Percentiles rank a stretch among this genome's conserved stretches.
Evolutionary conservation across 2,329 filamentous ascomycete genomes (phyloP).

Genomic region (Alternaria arborescens): DNA sequence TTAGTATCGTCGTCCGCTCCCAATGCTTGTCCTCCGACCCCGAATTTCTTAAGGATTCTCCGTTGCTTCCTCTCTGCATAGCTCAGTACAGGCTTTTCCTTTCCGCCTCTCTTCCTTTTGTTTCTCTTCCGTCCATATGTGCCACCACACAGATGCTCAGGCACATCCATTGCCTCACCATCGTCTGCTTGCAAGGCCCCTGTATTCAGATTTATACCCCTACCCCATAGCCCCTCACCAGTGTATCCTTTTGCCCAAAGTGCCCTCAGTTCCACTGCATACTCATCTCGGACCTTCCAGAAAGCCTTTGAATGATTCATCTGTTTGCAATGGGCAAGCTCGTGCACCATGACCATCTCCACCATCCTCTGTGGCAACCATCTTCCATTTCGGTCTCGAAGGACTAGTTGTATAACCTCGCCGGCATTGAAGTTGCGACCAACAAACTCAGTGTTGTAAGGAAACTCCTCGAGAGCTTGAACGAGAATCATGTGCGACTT

Average conservation of each 20-base stretch:
- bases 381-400: constrained; percentile 69
- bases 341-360: constrained; percentile 96
- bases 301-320: constrained; percentile 89
- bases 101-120: constrained; percentile 56
- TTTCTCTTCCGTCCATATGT: constrained; percentile 70
- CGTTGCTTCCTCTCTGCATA: constrained; percentile 78
- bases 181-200: constrained; percentile 36
- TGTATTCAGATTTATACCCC: constrained; percentile 69
- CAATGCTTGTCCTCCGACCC: constrained; percentile 71
- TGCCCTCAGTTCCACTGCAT: constrained; percentile 73
- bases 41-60: constrained; percentile 79
- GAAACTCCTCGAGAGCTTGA: constrained; percentile 77
- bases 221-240: constrained; percentile 85
- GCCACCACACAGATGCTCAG: constrained; percentile 78
- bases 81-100: constrained; percentile 60
- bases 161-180: constrained; percentile 39
- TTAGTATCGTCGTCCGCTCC: constrained; percentile 74
- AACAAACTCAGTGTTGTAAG: constrained; percentile 81
- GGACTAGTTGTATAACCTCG: constrained; percentile 84
- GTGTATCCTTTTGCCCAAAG: constrained; percentile 77
- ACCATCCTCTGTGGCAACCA: constrained; percentile 87
- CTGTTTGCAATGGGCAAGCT: constrained; percentile 85
- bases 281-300: constrained; percentile 79
- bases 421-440: constrained; percentile 92
- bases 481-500: constrained; percentile 57